phyloP scores from a whole-genome alignment of 2,329 filamentous ascomycete species.

The Talaromyces verruculosus region DNA sequence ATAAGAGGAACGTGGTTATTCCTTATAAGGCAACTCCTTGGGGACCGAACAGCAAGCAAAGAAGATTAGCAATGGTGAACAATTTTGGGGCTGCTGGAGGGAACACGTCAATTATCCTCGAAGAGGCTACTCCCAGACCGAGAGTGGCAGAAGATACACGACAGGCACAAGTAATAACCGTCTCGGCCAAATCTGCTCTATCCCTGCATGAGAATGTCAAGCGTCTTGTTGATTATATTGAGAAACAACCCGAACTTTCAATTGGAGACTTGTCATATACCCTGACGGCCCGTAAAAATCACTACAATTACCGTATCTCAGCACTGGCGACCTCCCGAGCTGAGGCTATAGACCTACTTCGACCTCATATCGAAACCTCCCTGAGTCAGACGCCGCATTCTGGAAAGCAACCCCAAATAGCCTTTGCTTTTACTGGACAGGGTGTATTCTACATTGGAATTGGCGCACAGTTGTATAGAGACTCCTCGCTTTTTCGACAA shows the following conservation, averaged over 20 bases:
- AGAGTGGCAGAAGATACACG: neutral
- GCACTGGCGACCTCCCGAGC: neutral
- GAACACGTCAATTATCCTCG: constrained; percentile 48
- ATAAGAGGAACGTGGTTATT: neutral
- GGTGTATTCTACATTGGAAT: neutral
- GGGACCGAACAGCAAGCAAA: neutral
- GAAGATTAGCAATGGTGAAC: neutral
- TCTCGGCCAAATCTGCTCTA: neutral
- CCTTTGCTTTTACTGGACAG: neutral
- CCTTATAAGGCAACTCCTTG: neutral
- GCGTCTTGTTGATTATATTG: neutral
- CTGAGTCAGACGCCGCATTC: no score
- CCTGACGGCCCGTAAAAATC: neutral
- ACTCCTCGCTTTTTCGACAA: neutral
- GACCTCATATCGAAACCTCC: neutral
- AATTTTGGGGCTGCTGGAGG: constrained; percentile 10
- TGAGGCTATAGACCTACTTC: neutral
- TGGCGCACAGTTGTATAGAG: neutral
- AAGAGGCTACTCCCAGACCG: constrained; percentile 51
- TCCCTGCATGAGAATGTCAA: neutral
- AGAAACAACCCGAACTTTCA: neutral
- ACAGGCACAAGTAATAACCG: neutral
- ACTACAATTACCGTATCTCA: neutral
- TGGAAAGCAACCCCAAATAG: neutral
- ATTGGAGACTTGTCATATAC: neutral